These are phyloP conservation scores for Trifolium fragiferum DNA, from an alignment of 306 rosid species.

Conservation along the genomic window DNA sequence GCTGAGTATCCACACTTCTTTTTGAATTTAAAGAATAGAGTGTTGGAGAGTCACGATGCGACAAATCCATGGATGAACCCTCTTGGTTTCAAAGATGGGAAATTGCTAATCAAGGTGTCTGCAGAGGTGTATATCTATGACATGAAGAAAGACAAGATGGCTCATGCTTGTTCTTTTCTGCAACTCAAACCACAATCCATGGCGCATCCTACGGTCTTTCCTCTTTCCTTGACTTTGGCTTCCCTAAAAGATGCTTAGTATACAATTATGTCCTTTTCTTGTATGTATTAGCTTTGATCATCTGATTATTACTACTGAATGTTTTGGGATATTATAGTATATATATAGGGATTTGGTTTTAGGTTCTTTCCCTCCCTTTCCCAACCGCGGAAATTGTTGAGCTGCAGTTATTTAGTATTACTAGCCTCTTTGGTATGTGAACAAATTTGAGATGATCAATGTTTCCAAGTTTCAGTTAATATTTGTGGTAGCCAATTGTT, in stretches of 20 bases:
- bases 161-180: slow-evolving; percentile 42
- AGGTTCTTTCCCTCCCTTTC: neutral
- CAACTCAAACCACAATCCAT: slow-evolving; percentile 48
- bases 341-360: neutral
- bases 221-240: slow-evolving; percentile 59
- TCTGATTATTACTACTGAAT: neutral
- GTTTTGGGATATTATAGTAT: neutral
- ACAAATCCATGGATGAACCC: slow-evolving; percentile 60
- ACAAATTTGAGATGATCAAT: neutral
- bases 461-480: neutral
- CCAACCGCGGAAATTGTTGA: neutral
- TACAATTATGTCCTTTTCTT: neutral
- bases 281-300: neutral
- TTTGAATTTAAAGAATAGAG: slow-evolving; percentile 44
- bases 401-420: neutral
- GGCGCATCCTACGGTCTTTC: slow-evolving; percentile 50
- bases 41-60: slow-evolving; percentile 14
- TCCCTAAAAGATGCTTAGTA: slow-evolving; percentile 42
- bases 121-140: slow-evolving; percentile 47
- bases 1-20: slow-evolving; percentile 46
- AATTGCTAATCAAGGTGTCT: slow-evolving; percentile 54
- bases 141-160: slow-evolving; percentile 39
- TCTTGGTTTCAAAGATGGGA: slow-evolving; percentile 57
- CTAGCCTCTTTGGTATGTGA: neutral
- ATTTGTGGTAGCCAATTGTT: neutral